Percentiles rank a stretch among this genome's conserved stretches.
Evolutionary conservation across 73 alveolate species (phyloP).

Genomic region (Uronychia binucleata): DNA sequence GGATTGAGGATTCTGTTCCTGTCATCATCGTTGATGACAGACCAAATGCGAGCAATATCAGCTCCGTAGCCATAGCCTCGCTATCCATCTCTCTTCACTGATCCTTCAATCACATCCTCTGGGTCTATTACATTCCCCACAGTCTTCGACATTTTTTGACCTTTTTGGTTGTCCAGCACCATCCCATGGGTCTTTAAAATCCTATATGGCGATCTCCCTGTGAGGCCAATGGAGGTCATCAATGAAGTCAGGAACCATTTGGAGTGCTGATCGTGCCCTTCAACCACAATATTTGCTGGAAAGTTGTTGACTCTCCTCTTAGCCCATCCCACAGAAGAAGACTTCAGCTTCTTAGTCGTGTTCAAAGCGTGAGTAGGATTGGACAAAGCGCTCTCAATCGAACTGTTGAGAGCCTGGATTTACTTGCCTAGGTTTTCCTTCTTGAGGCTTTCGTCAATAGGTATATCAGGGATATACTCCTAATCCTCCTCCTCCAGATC

Average conservation of each 20-base stretch:
- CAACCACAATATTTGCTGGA: slow-evolving; percentile 76
- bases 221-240: slow-evolving; percentile 68
- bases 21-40: slow-evolving; percentile 53
- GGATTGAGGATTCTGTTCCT: slow-evolving; percentile 2
- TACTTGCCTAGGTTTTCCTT: neutral
- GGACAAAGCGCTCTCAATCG: neutral
- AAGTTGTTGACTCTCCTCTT: slow-evolving; percentile 12
- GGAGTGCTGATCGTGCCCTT: slow-evolving; percentile 86
- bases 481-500: neutral
- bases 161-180: slow-evolving; percentile 70
- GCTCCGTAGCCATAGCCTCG: slow-evolving; percentile 80
- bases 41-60: slow-evolving; percentile 80
- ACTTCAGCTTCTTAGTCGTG: neutral
- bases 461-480: neutral
- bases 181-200: slow-evolving; percentile 84
- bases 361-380: neutral
- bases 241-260: slow-evolving; percentile 85
- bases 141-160: slow-evolving; percentile 77
- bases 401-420: neutral
- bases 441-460: neutral
- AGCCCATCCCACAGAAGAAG: neutral
- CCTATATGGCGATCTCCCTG: slow-evolving; percentile 69
- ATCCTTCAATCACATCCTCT: slow-evolving; percentile 70
- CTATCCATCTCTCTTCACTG: slow-evolving; percentile 56
- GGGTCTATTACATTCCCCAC: slow-evolving; percentile 67